Base-by-base conservation (phyloP, 768 basidiomycete species). In the Dictyophora rubrovolvata region DNA sequence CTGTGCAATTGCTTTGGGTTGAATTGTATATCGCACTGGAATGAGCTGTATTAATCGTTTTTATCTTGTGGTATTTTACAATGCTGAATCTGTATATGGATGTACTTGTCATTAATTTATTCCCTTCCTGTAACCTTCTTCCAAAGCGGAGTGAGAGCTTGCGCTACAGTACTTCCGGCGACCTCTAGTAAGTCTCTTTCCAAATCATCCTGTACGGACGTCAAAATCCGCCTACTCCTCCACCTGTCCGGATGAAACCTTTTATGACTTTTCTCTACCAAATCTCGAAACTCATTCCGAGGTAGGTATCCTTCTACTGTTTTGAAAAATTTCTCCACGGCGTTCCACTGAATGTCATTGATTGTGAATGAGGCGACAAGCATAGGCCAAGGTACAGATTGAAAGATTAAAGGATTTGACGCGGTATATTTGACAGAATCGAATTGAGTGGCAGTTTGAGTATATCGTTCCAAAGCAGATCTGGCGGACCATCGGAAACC, bases 231-330 rank as follows among this genome's bases (percentile, higher is more conserved):
- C 47, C 85, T 75, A 33, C 85, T 82, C 48, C 82, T 75, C 89
- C 87, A 93, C 61, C 86, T 73, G 69, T 91, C 89, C 1, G 87
- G 86, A 64, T 90, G 90, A 68, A 89, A 91, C 54, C 87, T 72
- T n/a, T 65, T 77, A 64, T 89, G 80, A 64, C 84, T 85, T 65
- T 81, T 82, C 71, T 87, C 80, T 2, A 91, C 76, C 57, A 90
- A 77, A 1, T 67, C 68, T 65, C 78, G 82, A 70, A 80, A 89
- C 53, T 86, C 85, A 67, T 84, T 80, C 17, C 69, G 56, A 21
- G 80, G 76, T 76, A 88, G 77, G 48, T 78, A 75, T 17, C 63
- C 61, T 63, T 73, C 75, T 23, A 84, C 76, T 5, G 74, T 73
- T 16, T 69, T 69, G 65, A 90, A 91, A 69, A 92, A 92, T 20